Evolutionary conservation across 1,284 basidiomycete species (phyloP).

Genomic region (Puccinia brachypodii): DNA sequence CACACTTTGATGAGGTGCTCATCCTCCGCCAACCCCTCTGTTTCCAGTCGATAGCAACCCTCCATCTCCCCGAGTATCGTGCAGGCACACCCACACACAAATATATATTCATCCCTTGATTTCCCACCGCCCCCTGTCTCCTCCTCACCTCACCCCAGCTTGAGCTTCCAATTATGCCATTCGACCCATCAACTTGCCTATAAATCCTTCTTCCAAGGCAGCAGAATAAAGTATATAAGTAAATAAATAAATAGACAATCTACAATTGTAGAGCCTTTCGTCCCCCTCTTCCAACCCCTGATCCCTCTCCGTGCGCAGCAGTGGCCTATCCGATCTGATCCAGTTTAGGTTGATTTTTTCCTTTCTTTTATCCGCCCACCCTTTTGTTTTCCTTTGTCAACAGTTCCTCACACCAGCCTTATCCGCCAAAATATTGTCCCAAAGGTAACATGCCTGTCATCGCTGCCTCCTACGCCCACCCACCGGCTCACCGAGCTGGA

Average conservation of each 20-base stretch:
- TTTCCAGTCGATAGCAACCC: not conserved
- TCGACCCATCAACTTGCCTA: not conserved
- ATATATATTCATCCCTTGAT: not conserved
- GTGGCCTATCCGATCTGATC: not conserved
- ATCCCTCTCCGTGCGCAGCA: not conserved
- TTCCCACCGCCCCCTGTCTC: not conserved
- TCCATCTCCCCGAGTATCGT: not conserved
- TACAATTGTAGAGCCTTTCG: not conserved
- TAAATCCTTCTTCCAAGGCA: not conserved
- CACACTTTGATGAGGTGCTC: not conserved
- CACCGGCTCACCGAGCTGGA: not conserved
- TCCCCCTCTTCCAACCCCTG: not conserved
- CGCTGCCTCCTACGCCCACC: not conserved
- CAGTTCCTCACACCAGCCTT: not conserved
- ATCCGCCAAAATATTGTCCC: not conserved
- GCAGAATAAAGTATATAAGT: no score
- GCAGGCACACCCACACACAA: not conserved
- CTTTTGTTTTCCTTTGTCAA: not conserved
- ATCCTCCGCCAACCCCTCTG: not conserved
- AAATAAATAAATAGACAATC: not conserved
- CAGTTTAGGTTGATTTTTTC: not conserved
- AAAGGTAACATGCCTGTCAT: not conserved
- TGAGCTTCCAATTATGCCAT: not conserved
- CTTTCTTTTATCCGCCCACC: no score
- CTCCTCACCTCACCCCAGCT: no score